phyloP scores from a whole-genome alignment of 768 basidiomycete species.

The Leccinum subtestaceum region DNA sequence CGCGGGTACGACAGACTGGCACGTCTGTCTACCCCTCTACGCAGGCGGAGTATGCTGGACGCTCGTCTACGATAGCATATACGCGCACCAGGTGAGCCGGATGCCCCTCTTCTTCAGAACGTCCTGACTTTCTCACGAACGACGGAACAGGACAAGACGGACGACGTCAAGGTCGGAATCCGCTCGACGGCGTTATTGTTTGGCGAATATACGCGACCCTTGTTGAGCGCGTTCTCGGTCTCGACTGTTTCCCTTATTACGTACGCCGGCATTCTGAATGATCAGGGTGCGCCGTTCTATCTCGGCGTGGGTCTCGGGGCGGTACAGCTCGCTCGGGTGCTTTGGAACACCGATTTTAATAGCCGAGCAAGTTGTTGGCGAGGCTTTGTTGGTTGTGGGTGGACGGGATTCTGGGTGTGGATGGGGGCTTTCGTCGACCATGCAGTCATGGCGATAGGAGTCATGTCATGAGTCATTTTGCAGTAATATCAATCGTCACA shows the following conservation, averaged over 20 bases:
- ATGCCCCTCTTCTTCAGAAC: no score
- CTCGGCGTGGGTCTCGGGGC: conserved; percentile 71
- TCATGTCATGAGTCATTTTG: not conserved
- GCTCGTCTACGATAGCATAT: conserved; percentile 95
- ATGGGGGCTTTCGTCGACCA: conserved; percentile 78
- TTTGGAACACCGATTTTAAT: conserved; percentile 75
- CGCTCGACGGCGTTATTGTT: conserved; percentile 94
- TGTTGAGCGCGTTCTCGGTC: conserved; percentile 71
- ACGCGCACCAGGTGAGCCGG: conserved; percentile 83
- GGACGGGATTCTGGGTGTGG: conserved; percentile 87
- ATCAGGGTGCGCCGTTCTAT: conserved; percentile 76
- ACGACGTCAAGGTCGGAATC: conserved; percentile 86
- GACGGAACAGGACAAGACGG: conserved; percentile 73
- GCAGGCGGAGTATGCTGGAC: conserved; percentile 91
- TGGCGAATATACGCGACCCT: conserved; percentile 67
- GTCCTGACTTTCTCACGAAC: not conserved
- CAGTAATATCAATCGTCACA: not conserved
- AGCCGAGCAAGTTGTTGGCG: conserved; percentile 80
- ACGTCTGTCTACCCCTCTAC: conserved; percentile 82
- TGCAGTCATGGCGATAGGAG: conserved; percentile 19
- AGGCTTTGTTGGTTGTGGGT: conserved; percentile 85
- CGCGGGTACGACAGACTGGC: conserved; percentile 76
- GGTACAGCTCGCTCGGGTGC: conserved; percentile 72
- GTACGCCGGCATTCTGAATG: conserved; percentile 78
- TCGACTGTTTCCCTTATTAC: conserved; percentile 73